These are phyloP conservation scores for Cucumis cinereus DNA, from an alignment of 306 rosid genomes.

Conservation along the genomic window DNA sequence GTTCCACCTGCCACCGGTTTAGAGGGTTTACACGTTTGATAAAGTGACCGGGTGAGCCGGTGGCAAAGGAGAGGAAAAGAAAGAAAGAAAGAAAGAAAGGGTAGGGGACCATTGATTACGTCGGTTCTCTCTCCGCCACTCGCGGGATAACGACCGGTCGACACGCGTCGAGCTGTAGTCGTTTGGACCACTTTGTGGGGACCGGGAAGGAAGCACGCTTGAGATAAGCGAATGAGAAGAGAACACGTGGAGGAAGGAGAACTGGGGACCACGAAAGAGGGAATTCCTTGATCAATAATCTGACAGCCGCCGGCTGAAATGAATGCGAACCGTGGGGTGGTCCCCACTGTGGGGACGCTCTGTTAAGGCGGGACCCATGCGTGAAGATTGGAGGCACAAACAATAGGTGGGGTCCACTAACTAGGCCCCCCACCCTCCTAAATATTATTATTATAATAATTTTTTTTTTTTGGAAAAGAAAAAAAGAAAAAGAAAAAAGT, in stretches of 20 bases:
- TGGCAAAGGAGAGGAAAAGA: not conserved
- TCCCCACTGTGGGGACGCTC: not conserved
- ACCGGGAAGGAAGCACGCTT: slow-evolving; percentile 37
- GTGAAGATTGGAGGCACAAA: slow-evolving; percentile 4
- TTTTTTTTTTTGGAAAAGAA: no score
- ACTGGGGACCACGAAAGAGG: slow-evolving; percentile 21
- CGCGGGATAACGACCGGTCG: slow-evolving; percentile 26
- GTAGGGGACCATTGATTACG: slow-evolving; percentile 37
- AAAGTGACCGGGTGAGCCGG: slow-evolving; percentile 3
- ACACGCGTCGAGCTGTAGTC: slow-evolving; percentile 27
- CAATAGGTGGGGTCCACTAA: slow-evolving; percentile 8
- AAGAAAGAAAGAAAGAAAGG: not conserved
- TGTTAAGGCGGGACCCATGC: not conserved
- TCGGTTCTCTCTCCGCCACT: slow-evolving; percentile 25
- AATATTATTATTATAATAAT: not conserved
- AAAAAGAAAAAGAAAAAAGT: not conserved
- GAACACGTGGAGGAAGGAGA: slow-evolving; percentile 19
- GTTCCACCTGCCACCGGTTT: not conserved
- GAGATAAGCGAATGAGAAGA: slow-evolving; percentile 4
- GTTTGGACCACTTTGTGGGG: slow-evolving; percentile 46
- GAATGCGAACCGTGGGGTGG: slow-evolving; percentile 19
- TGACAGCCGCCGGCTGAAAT: slow-evolving; percentile 65
- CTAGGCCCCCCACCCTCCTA: not conserved
- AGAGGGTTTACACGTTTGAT: not conserved
- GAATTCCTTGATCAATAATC: slow-evolving; percentile 24